These are phyloP conservation scores for Narthecium ossifragum DNA, from an alignment of 106 monocot species.

Conservation along the genomic window DNA sequence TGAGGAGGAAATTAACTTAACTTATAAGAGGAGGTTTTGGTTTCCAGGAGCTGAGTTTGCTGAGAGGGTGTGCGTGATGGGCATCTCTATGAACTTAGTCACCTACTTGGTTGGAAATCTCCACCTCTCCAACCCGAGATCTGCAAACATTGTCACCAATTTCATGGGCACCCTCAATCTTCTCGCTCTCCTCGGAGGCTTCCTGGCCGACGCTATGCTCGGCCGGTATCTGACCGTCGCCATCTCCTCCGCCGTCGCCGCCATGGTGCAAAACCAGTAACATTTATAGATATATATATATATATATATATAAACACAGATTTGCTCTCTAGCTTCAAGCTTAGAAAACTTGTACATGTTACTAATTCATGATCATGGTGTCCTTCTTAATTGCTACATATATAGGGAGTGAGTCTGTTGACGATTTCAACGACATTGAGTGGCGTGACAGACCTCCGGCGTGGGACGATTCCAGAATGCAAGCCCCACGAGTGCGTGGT, in stretches of 20 bases:
- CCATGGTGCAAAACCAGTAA: slow-evolving; percentile 17
- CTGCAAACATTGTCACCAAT: slow-evolving; percentile 81
- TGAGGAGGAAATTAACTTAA: not conserved
- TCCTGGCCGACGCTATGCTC: slow-evolving; percentile 77
- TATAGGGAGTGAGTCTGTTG: slow-evolving; percentile 49
- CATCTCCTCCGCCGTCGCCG: slow-evolving; percentile 42
- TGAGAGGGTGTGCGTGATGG: slow-evolving; percentile 73
- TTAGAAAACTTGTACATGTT: too few relatives aligned
- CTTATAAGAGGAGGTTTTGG: not conserved
- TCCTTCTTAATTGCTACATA: not conserved
- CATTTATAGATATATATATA: not conserved
- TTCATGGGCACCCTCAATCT: slow-evolving; percentile 83
- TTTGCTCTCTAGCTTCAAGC: not conserved
- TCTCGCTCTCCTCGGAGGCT: slow-evolving; percentile 58
- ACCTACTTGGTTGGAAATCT: slow-evolving; percentile 68
- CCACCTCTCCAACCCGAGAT: slow-evolving; percentile 51
- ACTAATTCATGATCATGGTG: too few relatives aligned
- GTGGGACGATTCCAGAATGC: slow-evolving; percentile 25
- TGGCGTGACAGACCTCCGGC: slow-evolving; percentile 50
- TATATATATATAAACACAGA: not conserved
- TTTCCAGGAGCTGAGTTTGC: slow-evolving; percentile 50
- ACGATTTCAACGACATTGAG: slow-evolving; percentile 43
- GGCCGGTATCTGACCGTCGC: slow-evolving; percentile 67
- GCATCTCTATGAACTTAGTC: slow-evolving; percentile 78
- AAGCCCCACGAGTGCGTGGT: slow-evolving; percentile 27